A percentile compares a stretch with the other conserved stretches of the same genome.
These are phyloP conservation scores for Rhizopus arrhizus DNA, from an alignment of 371 early-diverging fungal genomes.

Conservation along the genomic window DNA sequence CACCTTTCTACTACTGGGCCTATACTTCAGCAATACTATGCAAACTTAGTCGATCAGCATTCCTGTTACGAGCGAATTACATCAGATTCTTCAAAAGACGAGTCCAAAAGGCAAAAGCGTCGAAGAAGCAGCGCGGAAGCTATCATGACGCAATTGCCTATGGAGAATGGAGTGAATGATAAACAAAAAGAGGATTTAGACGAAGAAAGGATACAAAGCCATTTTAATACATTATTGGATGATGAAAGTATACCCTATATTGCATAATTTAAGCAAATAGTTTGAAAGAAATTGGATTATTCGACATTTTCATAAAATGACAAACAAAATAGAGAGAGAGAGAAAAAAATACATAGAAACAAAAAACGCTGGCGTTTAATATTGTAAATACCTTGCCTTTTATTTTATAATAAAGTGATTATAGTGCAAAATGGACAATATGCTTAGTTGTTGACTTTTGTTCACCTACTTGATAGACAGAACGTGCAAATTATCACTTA, in stretches of 20 bases:
- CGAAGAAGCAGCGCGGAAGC: constrained; percentile 26
- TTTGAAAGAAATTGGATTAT: too few relatives aligned
- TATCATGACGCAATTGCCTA: constrained; percentile 1
- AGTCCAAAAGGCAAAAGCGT: constrained; percentile 30
- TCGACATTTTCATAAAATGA: too few relatives aligned
- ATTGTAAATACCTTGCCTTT: too few relatives aligned
- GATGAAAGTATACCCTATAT: constrained; percentile 51
- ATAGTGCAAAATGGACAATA: too few relatives aligned
- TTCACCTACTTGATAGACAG: too few relatives aligned
- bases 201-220: constrained; percentile 37
- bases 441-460: too few relatives aligned
- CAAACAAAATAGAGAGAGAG: too few relatives aligned
- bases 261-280: constrained; percentile 27
- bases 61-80: constrained; percentile 34
- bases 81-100: too few relatives aligned
- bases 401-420: too few relatives aligned
- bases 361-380: too few relatives aligned
- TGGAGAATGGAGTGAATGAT: not conserved
- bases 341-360: too few relatives aligned
- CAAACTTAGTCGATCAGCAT: constrained; percentile 76
- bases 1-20: constrained; percentile 74
- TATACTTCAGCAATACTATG: constrained; percentile 85
- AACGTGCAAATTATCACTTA: too few relatives aligned
- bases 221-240: constrained; percentile 46
- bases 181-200: constrained; percentile 24